Conservation (phyloP, 495 filamentous ascomycete species). For the Letharia lupina region DNA sequence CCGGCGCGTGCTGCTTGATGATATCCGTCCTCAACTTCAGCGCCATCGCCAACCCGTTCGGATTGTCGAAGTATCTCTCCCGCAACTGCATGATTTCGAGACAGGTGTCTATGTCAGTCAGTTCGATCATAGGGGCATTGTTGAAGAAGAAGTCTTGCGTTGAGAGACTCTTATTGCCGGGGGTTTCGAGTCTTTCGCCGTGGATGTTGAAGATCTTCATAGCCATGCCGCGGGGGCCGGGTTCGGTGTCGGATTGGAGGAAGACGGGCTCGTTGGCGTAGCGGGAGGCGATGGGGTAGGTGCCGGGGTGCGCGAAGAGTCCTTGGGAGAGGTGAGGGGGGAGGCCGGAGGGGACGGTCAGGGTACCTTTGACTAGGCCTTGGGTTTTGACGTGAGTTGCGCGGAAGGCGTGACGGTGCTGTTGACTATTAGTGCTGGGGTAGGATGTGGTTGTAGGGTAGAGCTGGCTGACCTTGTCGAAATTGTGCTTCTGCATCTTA, state of each 20-base stretch:
- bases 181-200: conserved; percentile 11
- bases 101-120: conserved; percentile 19
- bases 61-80: conserved; percentile 19
- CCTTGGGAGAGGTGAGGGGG: conserved; percentile 24
- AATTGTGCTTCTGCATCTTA: conserved; percentile 26
- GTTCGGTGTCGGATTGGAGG: conserved; percentile 17
- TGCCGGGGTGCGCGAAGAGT: conserved; percentile 19
- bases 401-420: conserved; percentile 25
- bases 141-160: conserved; percentile 24
- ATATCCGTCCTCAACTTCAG: conserved; percentile 14
- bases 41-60: not conserved
- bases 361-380: conserved; percentile 25
- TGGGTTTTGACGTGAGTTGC: conserved; percentile 24
- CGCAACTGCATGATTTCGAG: conserved; percentile 20
- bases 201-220: conserved; percentile 14
- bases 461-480: conserved; percentile 14
- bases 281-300: not conserved
- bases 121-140: conserved; percentile 22
- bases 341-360: conserved; percentile 19
- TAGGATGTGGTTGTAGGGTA: too few species aligned
- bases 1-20: conserved; percentile 17
- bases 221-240: conserved; percentile 17
- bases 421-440: not conserved
- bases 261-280: conserved; percentile 19
- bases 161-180: not conserved